These are phyloP conservation scores for Pseudogymnoascus sp. DNA, from an alignment of 2,329 filamentous ascomycete species.

Conservation along the genomic window DNA sequence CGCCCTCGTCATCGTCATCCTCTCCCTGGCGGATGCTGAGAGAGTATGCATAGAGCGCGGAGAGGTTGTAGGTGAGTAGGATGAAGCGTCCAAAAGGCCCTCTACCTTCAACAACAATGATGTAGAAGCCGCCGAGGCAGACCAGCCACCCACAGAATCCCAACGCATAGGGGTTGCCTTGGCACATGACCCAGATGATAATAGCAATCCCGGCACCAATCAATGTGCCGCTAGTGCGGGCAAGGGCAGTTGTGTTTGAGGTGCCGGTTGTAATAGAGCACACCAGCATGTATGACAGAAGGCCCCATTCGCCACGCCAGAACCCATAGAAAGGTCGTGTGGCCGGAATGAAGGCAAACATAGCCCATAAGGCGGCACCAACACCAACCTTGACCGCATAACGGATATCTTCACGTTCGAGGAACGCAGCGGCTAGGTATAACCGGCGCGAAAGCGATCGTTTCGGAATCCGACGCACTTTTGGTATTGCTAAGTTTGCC, in stretches of 20 bases:
- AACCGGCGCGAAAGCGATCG: background rate
- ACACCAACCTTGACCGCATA: conserved; percentile 92
- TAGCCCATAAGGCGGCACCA: conserved; percentile 79
- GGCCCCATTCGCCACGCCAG: conserved; percentile 94
- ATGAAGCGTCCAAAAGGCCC: conserved; percentile 90
- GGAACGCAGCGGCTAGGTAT: background rate
- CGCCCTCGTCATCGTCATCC: conserved; percentile 82
- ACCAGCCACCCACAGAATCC: conserved; percentile 75
- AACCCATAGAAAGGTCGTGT: conserved; percentile 74
- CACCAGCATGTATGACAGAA: conserved; percentile 96
- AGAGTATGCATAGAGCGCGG: conserved; percentile 88
- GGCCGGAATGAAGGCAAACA: conserved; percentile 73
- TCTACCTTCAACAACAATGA: conserved; percentile 76
- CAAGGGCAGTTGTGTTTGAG: conserved; percentile 83
- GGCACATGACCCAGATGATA: conserved; percentile 67
- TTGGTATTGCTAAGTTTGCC: background rate
- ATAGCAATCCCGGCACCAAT: conserved; percentile 71
- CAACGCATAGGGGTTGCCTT: conserved; percentile 67
- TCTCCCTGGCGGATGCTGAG: conserved; percentile 72
- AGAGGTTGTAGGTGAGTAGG: conserved; percentile 91
- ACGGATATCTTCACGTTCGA: conserved; percentile 32
- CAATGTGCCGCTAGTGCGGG: conserved; percentile 79
- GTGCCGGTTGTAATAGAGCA: conserved; percentile 97
- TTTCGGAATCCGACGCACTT: conserved; percentile 1
- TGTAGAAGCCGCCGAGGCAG: conserved; percentile 76